A percentile compares a stretch with the other conserved stretches of the same genome.
These are phyloP conservation scores for Lactarius evosmus DNA, from an alignment of 768 basidiomycete species.

Conservation along the genomic window DNA sequence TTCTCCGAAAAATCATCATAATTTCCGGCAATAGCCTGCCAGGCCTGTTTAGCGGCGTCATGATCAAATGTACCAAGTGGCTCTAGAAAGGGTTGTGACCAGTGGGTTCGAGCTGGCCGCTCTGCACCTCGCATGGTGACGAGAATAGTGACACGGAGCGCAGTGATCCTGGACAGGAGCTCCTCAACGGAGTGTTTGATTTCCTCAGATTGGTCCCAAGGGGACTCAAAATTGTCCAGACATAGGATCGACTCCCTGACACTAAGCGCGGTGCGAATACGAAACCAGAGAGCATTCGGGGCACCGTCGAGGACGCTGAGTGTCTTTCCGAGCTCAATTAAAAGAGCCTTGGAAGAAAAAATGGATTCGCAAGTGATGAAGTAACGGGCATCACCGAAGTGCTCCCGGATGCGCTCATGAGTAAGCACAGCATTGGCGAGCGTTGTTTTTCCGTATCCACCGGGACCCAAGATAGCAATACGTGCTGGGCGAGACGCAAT, in stretches of 20 bases:
- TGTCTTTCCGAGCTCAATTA: not conserved
- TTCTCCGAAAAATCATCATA: not conserved
- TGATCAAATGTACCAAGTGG: not conserved
- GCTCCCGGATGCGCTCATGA: no score
- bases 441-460: not conserved
- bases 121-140: not conserved
- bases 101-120: not conserved
- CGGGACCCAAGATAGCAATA: not conserved
- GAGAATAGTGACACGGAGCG: not conserved
- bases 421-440: not conserved
- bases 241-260: not conserved
- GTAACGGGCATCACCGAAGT: no score
- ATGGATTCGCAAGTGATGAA: no score
- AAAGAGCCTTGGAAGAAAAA: no score
- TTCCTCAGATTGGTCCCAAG: no score
- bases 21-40: not conserved
- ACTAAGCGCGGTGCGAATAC: not conserved
- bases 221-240: not conserved
- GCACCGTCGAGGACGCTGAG: not conserved
- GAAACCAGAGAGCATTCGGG: not conserved
- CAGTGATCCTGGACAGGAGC: not conserved
- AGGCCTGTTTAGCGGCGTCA: not conserved
- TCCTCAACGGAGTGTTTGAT: not conserved
- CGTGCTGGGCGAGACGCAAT: not conserved
- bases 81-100: not conserved